phyloP scores from a whole-genome alignment of 75 land plant genomes.

The Pseudotsuga menziesii region DNA sequence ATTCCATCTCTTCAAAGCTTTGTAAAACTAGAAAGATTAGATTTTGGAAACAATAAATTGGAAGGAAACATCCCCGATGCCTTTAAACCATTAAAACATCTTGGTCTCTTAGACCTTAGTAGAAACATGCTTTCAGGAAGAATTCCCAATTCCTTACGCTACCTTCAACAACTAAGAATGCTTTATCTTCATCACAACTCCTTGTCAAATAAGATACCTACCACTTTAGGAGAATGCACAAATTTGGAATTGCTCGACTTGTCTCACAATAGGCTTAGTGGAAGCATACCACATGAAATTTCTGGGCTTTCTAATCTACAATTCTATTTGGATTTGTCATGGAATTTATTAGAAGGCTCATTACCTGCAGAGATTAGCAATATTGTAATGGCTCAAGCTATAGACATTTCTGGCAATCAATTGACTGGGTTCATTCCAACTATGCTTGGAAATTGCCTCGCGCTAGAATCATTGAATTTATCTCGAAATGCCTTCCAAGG shows the following conservation, averaged over 20 bases:
- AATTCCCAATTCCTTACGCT: too few species aligned
- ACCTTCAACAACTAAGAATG: not conserved
- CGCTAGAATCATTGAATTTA: slow-evolving; percentile 1
- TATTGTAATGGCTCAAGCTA: not conserved
- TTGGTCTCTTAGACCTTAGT: not conserved
- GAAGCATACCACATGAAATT: not conserved
- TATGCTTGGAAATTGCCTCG: not conserved
- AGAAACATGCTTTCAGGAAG: not conserved
- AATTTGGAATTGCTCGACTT: not conserved
- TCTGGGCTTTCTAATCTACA: not conserved
- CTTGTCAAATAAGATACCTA: not conserved
- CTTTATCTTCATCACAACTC: slow-evolving; percentile 1
- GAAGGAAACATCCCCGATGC: not conserved
- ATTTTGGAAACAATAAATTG: not conserved
- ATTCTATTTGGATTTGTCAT: not conserved
- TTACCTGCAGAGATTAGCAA: slow-evolving; percentile 4
- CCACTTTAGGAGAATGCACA: not conserved
- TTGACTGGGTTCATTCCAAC: not conserved
- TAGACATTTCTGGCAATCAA: not conserved
- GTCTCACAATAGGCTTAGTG: not conserved
- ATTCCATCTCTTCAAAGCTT: too few species aligned
- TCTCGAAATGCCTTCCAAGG: slow-evolving; percentile 20
- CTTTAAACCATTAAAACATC: not conserved
- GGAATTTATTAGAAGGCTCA: not conserved
- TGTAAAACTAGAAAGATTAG: not conserved